Evolutionary conservation across 768 basidiomycete species (phyloP), one percentile per base, ranked within the genome.

Genomic region (Suillus hirtellus): DNA sequence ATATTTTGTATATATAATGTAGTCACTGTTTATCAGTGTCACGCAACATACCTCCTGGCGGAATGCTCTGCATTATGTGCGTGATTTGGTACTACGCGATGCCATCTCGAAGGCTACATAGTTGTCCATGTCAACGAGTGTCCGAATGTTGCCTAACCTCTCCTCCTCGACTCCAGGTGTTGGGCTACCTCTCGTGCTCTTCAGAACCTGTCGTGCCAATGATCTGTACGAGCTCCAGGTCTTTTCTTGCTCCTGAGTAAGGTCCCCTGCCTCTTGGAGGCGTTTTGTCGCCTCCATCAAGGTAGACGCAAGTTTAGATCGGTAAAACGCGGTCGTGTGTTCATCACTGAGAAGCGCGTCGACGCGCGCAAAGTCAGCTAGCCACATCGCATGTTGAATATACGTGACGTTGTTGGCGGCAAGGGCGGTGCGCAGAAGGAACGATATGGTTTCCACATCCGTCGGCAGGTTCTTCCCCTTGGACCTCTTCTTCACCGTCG

Each of bases 331-430:
- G 47, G 68, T 64, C 49, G 72, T 61, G 52, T 50, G 34, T 59
- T 66, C 35, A 43, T 65, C 62, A 50, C 50, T 64, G 21, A 84
- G 71, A 34, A 86, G 68, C 19, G 56, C 63, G 34, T 77, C 77
- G 10, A 78, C 72, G 44, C 82, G 81, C 52, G 87, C 72, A 68
- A 82, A 73, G 64, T 80, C 73, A 9, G 85, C 71, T 6, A 93
- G 83, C 43, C 90, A 83, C 61, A 91, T 67, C 63, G 81, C 83
- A 68, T 90, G 88, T 27, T 84, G 82, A 68, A 85, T 77, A 68
- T 86, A 77, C 38, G 81, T 80, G 15, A 73, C 71, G 64, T 84
- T 82, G 27, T 78, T 77, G 24, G 82, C 83, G 14, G 78, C 79
- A 49, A 85, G 68, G n/a, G 90, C 88, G 1, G 85, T 81, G 27